A percentile compares a stretch with the other conserved stretches of the same genome.
Conservation (phyloP, 129 eudicot genomes). For the sunflower (Helianthus annuus) region HanXRQr2.0-SUNRISE NC_035435.2:168341180-168341679, state of each 20-base stretch:
- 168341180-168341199: no score
- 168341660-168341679: constrained; percentile 45
- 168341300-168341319: no score
- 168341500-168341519: constrained; percentile 46
- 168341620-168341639: constrained; percentile 54
- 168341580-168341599: constrained; percentile 72
- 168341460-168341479: constrained; percentile 60
- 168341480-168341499: constrained; percentile 70
- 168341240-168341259: no score
- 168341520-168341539: constrained; percentile 66
- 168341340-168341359: no score
- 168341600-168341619: constrained; percentile 76
- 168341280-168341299: no score
- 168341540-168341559: constrained; percentile 79
- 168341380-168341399: constrained; percentile 1
- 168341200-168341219: no score
- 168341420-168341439: constrained; percentile 23
- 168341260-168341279: no score
- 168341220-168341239: no score
- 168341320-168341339: no score
- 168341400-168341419: constrained; percentile 35
- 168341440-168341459: constrained; percentile 71
- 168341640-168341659: constrained; percentile 85
- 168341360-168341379: no score
- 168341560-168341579: constrained; percentile 78